Conservation (phyloP, 2,329 filamentous ascomycete species). For the Knoxdaviesia capensis region DNA sequence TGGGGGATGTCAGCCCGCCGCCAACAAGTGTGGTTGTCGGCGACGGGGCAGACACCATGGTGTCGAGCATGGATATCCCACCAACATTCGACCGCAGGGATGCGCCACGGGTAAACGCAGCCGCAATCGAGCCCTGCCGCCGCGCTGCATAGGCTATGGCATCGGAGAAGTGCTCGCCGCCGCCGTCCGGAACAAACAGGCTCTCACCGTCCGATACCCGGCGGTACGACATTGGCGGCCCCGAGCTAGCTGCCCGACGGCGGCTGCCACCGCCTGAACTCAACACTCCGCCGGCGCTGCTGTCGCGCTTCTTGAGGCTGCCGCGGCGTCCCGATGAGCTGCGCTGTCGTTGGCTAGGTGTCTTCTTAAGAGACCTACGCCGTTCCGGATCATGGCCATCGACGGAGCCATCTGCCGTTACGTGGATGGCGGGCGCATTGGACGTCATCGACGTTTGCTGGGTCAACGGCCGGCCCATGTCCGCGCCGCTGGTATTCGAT, state of each 20-base stretch:
- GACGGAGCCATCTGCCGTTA: background rate
- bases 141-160: constrained; percentile 22
- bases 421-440: constrained; percentile 4
- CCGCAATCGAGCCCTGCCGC: constrained; percentile 16
- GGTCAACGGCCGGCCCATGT: background rate
- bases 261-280: constrained; percentile 25
- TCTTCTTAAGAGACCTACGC: no score
- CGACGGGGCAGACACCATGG: no score
- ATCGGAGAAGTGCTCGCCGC: constrained; percentile 19
- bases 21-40: no score
- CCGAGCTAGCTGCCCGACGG: constrained; percentile 22
- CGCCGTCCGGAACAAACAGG: constrained; percentile 23
- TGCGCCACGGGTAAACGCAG: constrained; percentile 19
- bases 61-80: no score
- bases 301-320: constrained; percentile 6
- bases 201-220: constrained; percentile 28
- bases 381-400: no score
- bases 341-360: background rate
- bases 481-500: no score
- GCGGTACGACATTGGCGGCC: constrained; percentile 16
- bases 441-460: constrained; percentile 13
- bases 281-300: constrained; percentile 20
- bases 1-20: no score
- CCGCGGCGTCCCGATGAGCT: constrained; percentile 3
- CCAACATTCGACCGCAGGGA: no score